Percentiles rank a stretch among this genome's conserved stretches.
These are phyloP conservation scores for Paxillus ammoniavirescens DNA, from an alignment of 768 basidiomycete genomes.

Conservation along the genomic window DNA sequence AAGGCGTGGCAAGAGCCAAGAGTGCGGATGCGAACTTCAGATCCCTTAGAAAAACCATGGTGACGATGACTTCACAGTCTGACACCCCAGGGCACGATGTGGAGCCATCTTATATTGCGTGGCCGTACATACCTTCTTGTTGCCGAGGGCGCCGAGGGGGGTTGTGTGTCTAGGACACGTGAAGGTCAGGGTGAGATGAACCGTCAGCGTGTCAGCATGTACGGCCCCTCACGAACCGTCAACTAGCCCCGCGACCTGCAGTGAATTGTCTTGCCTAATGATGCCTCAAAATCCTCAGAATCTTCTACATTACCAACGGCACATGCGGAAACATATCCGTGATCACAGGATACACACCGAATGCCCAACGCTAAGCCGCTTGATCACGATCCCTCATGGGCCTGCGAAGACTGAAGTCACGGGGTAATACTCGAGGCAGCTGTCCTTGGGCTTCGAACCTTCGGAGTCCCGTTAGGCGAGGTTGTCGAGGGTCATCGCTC, in stretches of 20 bases:
- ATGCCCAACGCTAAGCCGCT: not conserved
- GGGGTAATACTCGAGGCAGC: not conserved
- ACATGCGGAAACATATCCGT: not conserved
- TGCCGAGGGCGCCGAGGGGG: too few species aligned
- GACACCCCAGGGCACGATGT: not conserved
- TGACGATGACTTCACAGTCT: not conserved
- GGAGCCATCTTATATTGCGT: slow-evolving; percentile 4
- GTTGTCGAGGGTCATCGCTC: not conserved
- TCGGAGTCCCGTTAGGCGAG: not conserved
- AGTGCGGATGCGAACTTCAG: slow-evolving; percentile 5
- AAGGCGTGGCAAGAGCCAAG: slow-evolving; percentile 10
- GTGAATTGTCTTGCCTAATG: not conserved
- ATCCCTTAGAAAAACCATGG: slow-evolving; percentile 2
- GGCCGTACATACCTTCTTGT: not conserved
- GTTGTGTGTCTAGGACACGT: too few species aligned
- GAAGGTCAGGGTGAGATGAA: too few species aligned
- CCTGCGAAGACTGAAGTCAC: not conserved
- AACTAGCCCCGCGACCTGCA: too few species aligned
- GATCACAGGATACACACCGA: slow-evolving; percentile 1
- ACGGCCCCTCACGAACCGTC: not conserved
- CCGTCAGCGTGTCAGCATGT: not conserved
- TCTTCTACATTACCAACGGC: not conserved
- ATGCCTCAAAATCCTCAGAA: not conserved
- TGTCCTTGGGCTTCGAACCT: not conserved
- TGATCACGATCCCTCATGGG: not conserved